Percentiles rank a stretch among this genome's conserved stretches.
These are phyloP conservation scores for Nemophila menziesii DNA, from an alignment of 257 asterid species.

Conservation along the genomic window DNA sequence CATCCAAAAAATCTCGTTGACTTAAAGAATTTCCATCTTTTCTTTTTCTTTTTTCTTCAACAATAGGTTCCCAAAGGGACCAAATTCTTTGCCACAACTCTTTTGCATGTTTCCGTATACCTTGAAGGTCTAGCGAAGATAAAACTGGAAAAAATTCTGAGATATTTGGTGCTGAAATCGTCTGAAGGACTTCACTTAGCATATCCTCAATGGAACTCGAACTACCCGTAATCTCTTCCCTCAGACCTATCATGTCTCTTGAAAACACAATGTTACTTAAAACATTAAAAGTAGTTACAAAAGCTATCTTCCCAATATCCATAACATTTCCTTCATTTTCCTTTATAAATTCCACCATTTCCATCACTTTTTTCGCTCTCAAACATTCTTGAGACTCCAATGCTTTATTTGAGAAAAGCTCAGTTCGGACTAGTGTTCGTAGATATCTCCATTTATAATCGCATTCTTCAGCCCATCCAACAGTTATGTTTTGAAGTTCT, in stretches of 20 bases:
- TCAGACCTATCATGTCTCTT: conserved; percentile 16
- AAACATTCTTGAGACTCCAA: conserved; percentile 34
- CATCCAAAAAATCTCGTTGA: conserved; percentile 9
- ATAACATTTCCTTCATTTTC: conserved; percentile 22
- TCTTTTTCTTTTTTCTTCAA: neutral
- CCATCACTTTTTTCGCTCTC: conserved; percentile 26
- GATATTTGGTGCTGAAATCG: conserved; percentile 19
- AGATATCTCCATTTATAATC: conserved; percentile 52
- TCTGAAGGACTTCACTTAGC: neutral
- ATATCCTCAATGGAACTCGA: neutral
- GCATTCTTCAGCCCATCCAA: too few relatives aligned
- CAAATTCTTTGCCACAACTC: conserved; percentile 3
- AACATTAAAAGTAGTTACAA: conserved; percentile 21
- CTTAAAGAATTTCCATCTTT: neutral
- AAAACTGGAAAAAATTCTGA: conserved; percentile 7
- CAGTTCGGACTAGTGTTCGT: conserved; percentile 41
- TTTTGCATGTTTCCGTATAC: conserved; percentile 1
- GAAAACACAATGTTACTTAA: conserved; percentile 9
- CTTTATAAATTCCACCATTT: conserved; percentile 37
- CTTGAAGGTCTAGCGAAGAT: conserved; percentile 2
- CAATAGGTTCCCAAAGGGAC: conserved; percentile 8
- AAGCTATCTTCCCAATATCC: conserved; percentile 1
- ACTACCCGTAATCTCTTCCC: neutral
- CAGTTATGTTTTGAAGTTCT: too few relatives aligned
- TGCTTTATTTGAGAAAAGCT: conserved; percentile 34